These are phyloP conservation scores for Aspergillus versicolor DNA, from an alignment of 2,329 filamentous ascomycete species.

Conservation along the genomic window DNA sequence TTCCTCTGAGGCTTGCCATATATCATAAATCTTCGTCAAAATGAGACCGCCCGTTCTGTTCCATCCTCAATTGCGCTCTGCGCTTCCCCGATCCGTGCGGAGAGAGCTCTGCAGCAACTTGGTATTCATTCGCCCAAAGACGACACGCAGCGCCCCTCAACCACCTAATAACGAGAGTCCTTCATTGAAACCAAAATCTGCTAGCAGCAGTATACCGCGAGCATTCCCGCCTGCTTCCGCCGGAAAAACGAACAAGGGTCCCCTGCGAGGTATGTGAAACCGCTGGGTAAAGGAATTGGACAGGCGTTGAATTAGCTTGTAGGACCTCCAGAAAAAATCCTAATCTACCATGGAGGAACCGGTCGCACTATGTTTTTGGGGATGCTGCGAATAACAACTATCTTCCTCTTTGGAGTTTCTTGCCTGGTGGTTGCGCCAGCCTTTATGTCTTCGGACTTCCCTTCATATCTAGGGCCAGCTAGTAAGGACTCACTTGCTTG, in stretches of 20 bases:
- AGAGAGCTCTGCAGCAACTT: slow-evolving; percentile 26
- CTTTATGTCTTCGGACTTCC: slow-evolving; percentile 49
- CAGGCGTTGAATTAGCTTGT: slow-evolving; percentile 14
- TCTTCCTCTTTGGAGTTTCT: slow-evolving; percentile 69
- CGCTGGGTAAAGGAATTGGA: not conserved
- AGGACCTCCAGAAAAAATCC: slow-evolving; percentile 48
- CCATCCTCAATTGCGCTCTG: slow-evolving; percentile 30
- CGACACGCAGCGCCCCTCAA: slow-evolving; percentile 25
- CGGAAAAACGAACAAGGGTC: slow-evolving; percentile 25
- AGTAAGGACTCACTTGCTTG: slow-evolving; percentile 30
- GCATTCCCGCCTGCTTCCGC: slow-evolving; percentile 18
- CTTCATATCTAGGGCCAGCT: slow-evolving; percentile 43
- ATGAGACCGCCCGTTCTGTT: slow-evolving; percentile 31
- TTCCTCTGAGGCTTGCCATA: not conserved
- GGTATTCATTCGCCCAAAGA: slow-evolving; percentile 28
- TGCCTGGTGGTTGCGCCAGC: slow-evolving; percentile 62
- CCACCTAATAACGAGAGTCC: slow-evolving; percentile 22
- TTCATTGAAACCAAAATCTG: slow-evolving; percentile 22
- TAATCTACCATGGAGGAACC: slow-evolving; percentile 75
- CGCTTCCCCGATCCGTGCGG: slow-evolving; percentile 26
- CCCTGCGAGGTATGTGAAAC: slow-evolving; percentile 26
- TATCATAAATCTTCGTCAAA: not conserved
- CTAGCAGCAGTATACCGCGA: slow-evolving; percentile 12
- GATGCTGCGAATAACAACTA: slow-evolving; percentile 67
- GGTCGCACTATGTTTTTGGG: slow-evolving; percentile 67